Base-by-base conservation (phyloP, 169 alveolate species). In the Amoebophrya sp. region DNA sequence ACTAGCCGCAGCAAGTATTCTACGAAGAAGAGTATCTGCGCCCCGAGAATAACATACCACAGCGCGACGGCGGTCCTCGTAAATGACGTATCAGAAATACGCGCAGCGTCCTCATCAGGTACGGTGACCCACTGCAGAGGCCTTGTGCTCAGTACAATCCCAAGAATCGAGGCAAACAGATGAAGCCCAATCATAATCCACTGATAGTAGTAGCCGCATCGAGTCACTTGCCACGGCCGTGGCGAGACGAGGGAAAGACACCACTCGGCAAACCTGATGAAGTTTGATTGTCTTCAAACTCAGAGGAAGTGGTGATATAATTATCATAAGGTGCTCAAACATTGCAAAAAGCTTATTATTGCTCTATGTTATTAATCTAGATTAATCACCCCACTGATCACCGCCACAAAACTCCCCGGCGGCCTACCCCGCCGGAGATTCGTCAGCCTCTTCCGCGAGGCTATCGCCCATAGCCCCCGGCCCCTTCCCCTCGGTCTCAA, bases 181-280 rank as follows among this genome's bases (percentile, higher is more conserved):
- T 65, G 83, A 10, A 65, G 3, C 83, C 3, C 83, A 26, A 65
- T 65, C 83, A 65, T 65, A 36, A 65, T 26, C 83, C 83, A 65
- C 26, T 65, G 83, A 36, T 6, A 65, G 2, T 26, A 26, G n/a
- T 65, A 65, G 3, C 83, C 83, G 83, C 2, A 65, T 26, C 83
- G 83, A 1, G 83, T 65, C 26, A 65, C 83, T 36, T 65, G 83
- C 83, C 83, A 65, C 2, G 83, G 83, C 83, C 83, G 83, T 1
- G 83, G 0, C 12, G 83, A 65, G 2, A 65, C 83, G 39, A 65
- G 83, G 3, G 83, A 6, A 29, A 65, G 33, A 65, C 83, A 65
- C 83, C 83, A 65, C 3, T 65, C 83, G 83, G 83, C 18, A 65
- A 65, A 65, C 36, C 83, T 65, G 83, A 36, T 26, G 2, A 6